Evolutionary conservation across 768 basidiomycete genomes (phyloP), one percentile per base, ranked within the genome.

Genomic region (Hemileccinum rubropunctum): DNA sequence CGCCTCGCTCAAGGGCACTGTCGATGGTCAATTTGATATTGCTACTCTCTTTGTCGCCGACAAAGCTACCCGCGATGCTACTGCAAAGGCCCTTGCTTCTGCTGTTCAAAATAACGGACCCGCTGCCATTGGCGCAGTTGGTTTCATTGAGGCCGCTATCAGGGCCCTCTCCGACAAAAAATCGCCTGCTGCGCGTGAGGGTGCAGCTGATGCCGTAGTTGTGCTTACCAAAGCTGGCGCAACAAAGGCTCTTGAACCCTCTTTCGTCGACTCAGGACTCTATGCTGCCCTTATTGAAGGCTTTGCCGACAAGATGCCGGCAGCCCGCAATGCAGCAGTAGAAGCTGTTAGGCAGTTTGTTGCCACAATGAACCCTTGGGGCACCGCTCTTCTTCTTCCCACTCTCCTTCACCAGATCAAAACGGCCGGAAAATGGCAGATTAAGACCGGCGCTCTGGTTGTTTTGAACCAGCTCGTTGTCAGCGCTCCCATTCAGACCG

Each of bases 121-220:
- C 56, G 72, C 82, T 53, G 84, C 83, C 68, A 81, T 97, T 65
- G 75, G 77, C 52, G 75, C 83, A 54, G 73, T 81, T 54, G 84
- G 78, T 55, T 86, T 95, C 73, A 73, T 72, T 33, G 85, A 84
- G 47, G 87, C 90, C 60, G 70, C 82, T 56, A 62, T 91, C 70
- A 90, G 88, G 77, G 93, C 91, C 46, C 83, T 97, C 56, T 77
- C 76, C 71, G 92, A 97, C 84, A 98, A 98, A 83, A 97, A 95
- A 77, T 90, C 88, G 15, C 86, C 92, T 45, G 88, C 86, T 54
- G 81, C 88, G 56, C 92, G 95, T 67, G 91, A 98, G 72, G 91
- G 86, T 60, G 94, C 92, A 47, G 87, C 86, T 45, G 72, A 77
- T 66, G 81, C 87, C 66, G 73, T 97, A 64, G 69, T 73, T 45